Evolutionary conservation across 768 basidiomycete genomes (phyloP).

Genomic region (Mycena floridula): DNA sequence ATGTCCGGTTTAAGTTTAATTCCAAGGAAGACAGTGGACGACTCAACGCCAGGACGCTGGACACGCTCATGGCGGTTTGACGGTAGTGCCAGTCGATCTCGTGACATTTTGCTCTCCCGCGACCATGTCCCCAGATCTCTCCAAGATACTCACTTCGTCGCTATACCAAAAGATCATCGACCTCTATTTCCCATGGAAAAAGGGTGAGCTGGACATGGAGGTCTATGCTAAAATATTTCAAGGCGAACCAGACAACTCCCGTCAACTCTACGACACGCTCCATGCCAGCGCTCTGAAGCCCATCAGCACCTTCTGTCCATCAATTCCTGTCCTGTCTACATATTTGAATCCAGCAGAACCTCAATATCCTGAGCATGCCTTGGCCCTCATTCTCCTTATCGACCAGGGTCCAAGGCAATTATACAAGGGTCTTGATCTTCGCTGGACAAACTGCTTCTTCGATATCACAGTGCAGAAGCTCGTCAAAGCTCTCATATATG

Average conservation of each 20-base stretch:
- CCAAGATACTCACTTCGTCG: slow-evolving; percentile 5
- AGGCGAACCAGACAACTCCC: slow-evolving; percentile 5
- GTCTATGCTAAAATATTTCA: background rate
- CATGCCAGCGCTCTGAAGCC: slow-evolving; percentile 8
- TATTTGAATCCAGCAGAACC: slow-evolving; percentile 3
- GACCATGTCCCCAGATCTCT: slow-evolving; percentile 4
- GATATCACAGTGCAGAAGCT: slow-evolving; percentile 3
- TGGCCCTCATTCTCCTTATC: slow-evolving; percentile 6
- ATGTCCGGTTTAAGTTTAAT: no score
- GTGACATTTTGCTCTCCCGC: no score
- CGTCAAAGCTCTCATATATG: slow-evolving; percentile 3
- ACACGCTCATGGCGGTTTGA: no score
- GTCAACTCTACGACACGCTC: slow-evolving; percentile 4
- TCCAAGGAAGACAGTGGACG: no score
- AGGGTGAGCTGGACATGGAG: slow-evolving; percentile 3
- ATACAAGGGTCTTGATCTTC: slow-evolving; percentile 2
- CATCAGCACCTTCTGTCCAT: slow-evolving; percentile 2
- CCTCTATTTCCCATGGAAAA: slow-evolving; percentile 5
- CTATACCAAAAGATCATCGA: slow-evolving; percentile 2
- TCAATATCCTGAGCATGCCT: slow-evolving; percentile 3
- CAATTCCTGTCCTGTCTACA: background rate
- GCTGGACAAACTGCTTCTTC: slow-evolving; percentile 4
- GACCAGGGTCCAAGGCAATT: slow-evolving; percentile 7
- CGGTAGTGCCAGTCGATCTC: no score
- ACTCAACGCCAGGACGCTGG: no score